Evolutionary conservation across 176 grass and related monocot genomes (phyloP).

Genomic region (Aegilops speltoides): DNA sequence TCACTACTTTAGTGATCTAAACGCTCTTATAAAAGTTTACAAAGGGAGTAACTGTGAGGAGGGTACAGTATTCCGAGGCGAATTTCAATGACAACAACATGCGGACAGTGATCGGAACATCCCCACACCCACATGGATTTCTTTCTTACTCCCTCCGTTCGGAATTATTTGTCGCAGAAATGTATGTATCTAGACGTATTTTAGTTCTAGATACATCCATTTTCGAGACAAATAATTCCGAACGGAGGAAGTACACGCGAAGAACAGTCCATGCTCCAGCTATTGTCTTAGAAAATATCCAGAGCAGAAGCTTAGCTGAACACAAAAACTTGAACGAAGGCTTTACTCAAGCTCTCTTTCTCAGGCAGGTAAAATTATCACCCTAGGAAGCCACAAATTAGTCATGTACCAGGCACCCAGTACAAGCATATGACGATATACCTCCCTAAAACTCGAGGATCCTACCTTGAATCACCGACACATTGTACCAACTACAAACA

Average conservation of each 20-base stretch:
- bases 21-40: too few relatives aligned
- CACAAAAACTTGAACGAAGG: constrained; percentile 15
- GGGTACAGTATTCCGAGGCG: not conserved
- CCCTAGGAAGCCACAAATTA: constrained; percentile 40
- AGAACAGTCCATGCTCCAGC: constrained; percentile 14
- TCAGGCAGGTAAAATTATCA: constrained; percentile 40
- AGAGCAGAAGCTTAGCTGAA: constrained; percentile 8
- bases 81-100: not conserved
- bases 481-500: constrained; percentile 26
- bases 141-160: too few relatives aligned
- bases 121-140: not conserved
- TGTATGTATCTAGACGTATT: too few relatives aligned
- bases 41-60: not conserved
- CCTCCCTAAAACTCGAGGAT: constrained; percentile 74
- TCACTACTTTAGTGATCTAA: too few relatives aligned
- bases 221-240: too few relatives aligned
- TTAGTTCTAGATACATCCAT: too few relatives aligned
- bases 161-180: too few relatives aligned
- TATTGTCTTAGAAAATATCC: not conserved
- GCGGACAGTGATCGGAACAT: not conserved
- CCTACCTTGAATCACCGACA: constrained; percentile 37
- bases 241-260: not conserved
- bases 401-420: constrained; percentile 40
- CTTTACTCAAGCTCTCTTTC: constrained; percentile 23
- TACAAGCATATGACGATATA: constrained; percentile 29